phyloP scores from a whole-genome alignment of 306 rosid genomes.

The Begonia masoniana region DNA sequence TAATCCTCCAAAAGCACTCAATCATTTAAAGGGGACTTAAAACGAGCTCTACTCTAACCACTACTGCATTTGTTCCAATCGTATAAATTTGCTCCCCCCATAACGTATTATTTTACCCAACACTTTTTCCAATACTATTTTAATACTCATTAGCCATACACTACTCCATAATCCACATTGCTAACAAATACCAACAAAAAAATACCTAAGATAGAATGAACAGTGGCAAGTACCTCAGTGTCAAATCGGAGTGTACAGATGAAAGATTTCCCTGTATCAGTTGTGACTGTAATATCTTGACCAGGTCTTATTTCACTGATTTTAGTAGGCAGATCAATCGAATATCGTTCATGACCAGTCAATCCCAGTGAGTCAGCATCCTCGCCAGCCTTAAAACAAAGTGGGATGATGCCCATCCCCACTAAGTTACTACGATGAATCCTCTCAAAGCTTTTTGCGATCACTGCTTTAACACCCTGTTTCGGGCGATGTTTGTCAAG shows the following conservation, averaged over 20 bases:
- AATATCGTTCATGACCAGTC: conserved; percentile 60
- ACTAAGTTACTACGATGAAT: conserved; percentile 89
- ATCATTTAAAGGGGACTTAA: no score
- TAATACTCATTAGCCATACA: no score
- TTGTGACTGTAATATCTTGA: conserved; percentile 56
- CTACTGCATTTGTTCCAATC: no score
- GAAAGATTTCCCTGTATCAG: conserved; percentile 58
- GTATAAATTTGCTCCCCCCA: no score
- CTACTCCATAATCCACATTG: no score
- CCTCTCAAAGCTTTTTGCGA: conserved; percentile 83
- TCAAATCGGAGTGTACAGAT: conserved; percentile 56
- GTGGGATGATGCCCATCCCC: conserved; percentile 85
- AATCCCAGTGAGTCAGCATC: conserved; percentile 78
- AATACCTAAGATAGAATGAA: not conserved
- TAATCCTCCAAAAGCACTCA: no score
- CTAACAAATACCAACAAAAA: not conserved
- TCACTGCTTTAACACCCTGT: conserved; percentile 89
- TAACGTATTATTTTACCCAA: no score
- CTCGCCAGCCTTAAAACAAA: conserved; percentile 72
- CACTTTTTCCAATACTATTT: no score
- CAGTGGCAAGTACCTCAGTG: conserved; percentile 51
- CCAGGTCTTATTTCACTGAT: conserved; percentile 65
- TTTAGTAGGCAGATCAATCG: conserved; percentile 58
- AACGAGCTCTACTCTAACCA: no score
- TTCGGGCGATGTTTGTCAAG: not conserved